Evolutionary conservation across 2,329 filamentous ascomycete species (phyloP), one percentile per base, ranked within the genome.

Genomic region (Aspergillus texensis): DNA sequence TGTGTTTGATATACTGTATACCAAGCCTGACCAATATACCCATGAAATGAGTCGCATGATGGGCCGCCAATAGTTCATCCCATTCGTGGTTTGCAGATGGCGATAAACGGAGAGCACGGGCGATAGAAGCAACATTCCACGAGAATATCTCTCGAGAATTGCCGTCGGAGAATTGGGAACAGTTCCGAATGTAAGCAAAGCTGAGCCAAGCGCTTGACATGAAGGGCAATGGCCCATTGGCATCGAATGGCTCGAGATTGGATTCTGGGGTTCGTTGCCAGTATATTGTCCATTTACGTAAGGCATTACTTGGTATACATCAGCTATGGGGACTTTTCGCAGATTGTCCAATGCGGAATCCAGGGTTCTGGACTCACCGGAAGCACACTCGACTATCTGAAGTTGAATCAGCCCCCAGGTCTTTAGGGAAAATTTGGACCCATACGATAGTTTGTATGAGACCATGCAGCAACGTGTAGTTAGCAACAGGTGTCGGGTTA

Each of bases 261-360:
- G 58, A 64, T 50, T 64, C 62, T 11, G 62, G 62, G 9, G 58
- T 59, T 45, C 50, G 54, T 56, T 64, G 58, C 62, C 62, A 64
- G 16, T 10, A 50, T 19, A 41, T 24, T 1, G 62, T 61, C 62
- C 62, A 64, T 50, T 19, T 28, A 3, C 21, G 46, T 12, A 64
- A 32, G 1, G 58, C 62, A 5, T 24, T 26, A 30, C 58, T 58
- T 30, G 21, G 11, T 3, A 19, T 6, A 24, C 12, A 34, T 32
- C 21, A 57, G 26, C 26, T 8, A 32, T 41, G 16, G 39, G 10
- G 19, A 16, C 24, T 48, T 24, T 24, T 1, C 0, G 26, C 9
- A 21, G 6, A 10, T 12, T 11, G n/a, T 19, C 41, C 11, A 26
- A 24, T 41, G 48, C 14, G 14, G 4, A 1, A 52, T 46, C 24